phyloP scores from a whole-genome alignment of 305 asterid genomes.

The Rubia peregrina region DNA sequence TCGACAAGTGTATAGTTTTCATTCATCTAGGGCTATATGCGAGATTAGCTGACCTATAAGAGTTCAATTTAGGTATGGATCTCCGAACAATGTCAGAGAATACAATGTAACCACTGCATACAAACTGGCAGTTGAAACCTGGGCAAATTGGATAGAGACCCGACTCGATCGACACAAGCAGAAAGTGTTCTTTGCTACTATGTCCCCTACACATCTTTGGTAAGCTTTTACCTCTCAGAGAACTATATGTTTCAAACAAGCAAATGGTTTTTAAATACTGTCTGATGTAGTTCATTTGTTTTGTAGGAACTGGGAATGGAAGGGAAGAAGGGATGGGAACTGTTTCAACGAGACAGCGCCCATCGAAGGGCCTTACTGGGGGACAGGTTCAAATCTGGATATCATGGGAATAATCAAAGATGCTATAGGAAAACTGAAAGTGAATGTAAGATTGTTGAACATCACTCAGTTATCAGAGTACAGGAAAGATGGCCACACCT shows the following conservation, averaged over 20 bases:
- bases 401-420: slow-evolving; percentile 60
- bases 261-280: background rate
- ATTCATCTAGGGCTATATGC: background rate
- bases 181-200: slow-evolving; percentile 61
- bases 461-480: slow-evolving; percentile 80
- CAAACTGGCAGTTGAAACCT: slow-evolving; percentile 29
- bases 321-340: slow-evolving; percentile 62
- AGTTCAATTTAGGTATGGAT: slow-evolving; percentile 41
- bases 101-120: slow-evolving; percentile 44
- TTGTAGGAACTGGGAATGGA: slow-evolving; percentile 95
- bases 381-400: slow-evolving; percentile 75
- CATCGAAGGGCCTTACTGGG: slow-evolving; percentile 60
- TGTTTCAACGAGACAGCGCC: slow-evolving; percentile 75
- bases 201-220: slow-evolving; percentile 99
- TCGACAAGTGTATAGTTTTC: background rate
- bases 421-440: slow-evolving; percentile 32
- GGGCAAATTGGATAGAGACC: slow-evolving; percentile 34
- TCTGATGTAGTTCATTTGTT: slow-evolving; percentile 6
- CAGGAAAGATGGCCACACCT: slow-evolving; percentile 79
- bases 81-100: slow-evolving; percentile 40
- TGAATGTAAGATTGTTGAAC: slow-evolving; percentile 50
- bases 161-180: slow-evolving; percentile 30
- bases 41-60: background rate
- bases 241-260: background rate
- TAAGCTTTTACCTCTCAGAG: slow-evolving; percentile 20